Conservation (phyloP, 1,139 yeast genomes). For the Taphrina communis region DNA sequence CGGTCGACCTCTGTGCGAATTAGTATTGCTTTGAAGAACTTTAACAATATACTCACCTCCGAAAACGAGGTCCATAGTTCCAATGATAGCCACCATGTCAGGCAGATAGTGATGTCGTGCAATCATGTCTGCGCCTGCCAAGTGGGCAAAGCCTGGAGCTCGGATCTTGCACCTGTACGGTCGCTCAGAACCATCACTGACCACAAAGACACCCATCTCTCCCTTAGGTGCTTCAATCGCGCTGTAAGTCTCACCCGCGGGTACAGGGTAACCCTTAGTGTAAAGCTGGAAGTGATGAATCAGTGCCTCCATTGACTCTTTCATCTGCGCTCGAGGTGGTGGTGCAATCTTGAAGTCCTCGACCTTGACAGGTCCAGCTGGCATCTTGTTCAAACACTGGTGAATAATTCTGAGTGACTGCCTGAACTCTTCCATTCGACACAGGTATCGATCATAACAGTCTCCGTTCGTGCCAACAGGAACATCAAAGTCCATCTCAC, state of each 20-base stretch:
- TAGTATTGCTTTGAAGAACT: not conserved
- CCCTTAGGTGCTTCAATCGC: constrained; percentile 96
- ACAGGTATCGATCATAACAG: constrained; percentile 86
- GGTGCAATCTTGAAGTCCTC: constrained; percentile 87
- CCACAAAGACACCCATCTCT: constrained; percentile 90
- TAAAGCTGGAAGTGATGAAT: constrained; percentile 86
- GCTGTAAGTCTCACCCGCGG: constrained; percentile 89
- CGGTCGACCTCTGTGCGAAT: constrained; percentile 27
- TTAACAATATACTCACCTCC: not conserved
- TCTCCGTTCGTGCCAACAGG: constrained; percentile 89
- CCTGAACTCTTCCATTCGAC: constrained; percentile 91
- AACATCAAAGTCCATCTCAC: constrained; percentile 80
- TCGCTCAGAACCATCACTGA: constrained; percentile 86
- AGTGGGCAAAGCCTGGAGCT: constrained; percentile 91
- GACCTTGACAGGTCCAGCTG: constrained; percentile 89
- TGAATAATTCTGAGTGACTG: constrained; percentile 87
- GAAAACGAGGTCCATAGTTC: constrained; percentile 93
- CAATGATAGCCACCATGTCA: constrained; percentile 91
- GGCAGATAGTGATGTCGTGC: constrained; percentile 87
- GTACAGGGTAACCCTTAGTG: constrained; percentile 88
- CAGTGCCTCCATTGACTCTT: constrained; percentile 90
- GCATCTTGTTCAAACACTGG: constrained; percentile 90
- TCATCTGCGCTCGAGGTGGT: constrained; percentile 82
- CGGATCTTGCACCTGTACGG: constrained; percentile 92
- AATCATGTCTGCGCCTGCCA: constrained; percentile 86